Base-by-base conservation (phyloP, 176 grass and related monocot genomes). In the Hordeum marinum region DNA sequence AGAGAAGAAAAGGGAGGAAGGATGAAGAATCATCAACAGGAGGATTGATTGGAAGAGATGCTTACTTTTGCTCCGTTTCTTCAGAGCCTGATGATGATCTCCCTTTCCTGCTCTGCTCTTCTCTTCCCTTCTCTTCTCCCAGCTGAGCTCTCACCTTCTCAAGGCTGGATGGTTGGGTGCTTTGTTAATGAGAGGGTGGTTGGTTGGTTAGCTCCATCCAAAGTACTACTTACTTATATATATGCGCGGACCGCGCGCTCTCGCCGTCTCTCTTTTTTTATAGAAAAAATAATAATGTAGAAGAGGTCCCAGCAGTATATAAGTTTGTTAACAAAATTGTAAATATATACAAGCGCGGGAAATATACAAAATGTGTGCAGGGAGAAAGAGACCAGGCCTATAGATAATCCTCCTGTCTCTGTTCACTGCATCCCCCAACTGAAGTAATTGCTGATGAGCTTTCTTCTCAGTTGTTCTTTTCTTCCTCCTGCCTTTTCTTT, bases 101-200 rank as follows among this genome's bases (percentile, higher is more conserved):
- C 48, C 48, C 48, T 52, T 52, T 52, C 48, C 48, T 52, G 48
- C 15, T 52, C 48, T 52, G 1, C 39, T 26, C 54, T 75, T n/a
- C 14, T 72, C 34, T 68, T 32, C n/a, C 65, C 55, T 43, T 52
- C 8, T 41, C 36, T 48, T 35, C 82, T 50, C 11, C 45, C 31
- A 6, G 72, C 26, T 34, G 71, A 50, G 42, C 12, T 84, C 48
- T 84, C 70, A 20, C 46, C 71, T 77, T 85, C 63, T 81, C 40
- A 77, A 72, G 63, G 70, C 34, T 69, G 81, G 68, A 63, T 35
- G 81, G 13, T 18, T 24, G 63, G 60, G 17, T 57, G 54, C 18
- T 75, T 88, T 85, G 69, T 76, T 72, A 91, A 81, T 81, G 70
- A 59, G 43, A n/a, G 75, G 37, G 77, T 76, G 81, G 81, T 11